Percentiles rank a stretch among this genome's conserved stretches.
phyloP scores from a whole-genome alignment of 345 rosid genomes.

The Tarenaya hassleriana region DNA sequence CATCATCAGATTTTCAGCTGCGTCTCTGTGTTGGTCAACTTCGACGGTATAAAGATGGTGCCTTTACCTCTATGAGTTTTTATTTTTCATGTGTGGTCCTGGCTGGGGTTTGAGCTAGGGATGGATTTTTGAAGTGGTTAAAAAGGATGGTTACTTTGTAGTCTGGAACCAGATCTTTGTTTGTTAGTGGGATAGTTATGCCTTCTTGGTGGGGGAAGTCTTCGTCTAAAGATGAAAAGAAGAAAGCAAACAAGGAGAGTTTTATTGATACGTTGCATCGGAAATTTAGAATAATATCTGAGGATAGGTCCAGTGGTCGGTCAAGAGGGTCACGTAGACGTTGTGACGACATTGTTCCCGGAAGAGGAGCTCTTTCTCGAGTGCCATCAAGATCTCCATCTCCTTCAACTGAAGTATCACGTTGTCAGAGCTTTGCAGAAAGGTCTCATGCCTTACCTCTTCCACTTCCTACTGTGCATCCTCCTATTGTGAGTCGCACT shows the following conservation, averaged over 20 bases:
- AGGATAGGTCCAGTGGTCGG: slow-evolving; percentile 39
- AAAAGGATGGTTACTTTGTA: no score
- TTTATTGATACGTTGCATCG: slow-evolving; percentile 56
- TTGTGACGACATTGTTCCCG: slow-evolving; percentile 45
- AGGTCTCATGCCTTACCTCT: slow-evolving; percentile 75
- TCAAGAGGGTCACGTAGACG: slow-evolving; percentile 45
- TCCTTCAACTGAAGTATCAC: slow-evolving; percentile 58
- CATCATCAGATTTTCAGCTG: slow-evolving; percentile 24
- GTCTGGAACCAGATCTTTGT: no score
- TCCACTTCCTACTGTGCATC: slow-evolving; percentile 58
- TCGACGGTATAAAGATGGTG: slow-evolving; percentile 11
- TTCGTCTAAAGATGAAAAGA: slow-evolving; percentile 67
- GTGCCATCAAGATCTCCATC: slow-evolving; percentile 69
- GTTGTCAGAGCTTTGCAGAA: slow-evolving; percentile 80
- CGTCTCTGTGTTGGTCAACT: slow-evolving; percentile 27
- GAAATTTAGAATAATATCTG: slow-evolving; percentile 49
- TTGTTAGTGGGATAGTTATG: slow-evolving; percentile 27
- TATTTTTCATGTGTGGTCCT: slow-evolving; percentile 18
- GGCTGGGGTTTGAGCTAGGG: slow-evolving; percentile 26
- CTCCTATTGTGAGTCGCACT: slow-evolving; percentile 32
- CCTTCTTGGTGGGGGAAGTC: slow-evolving; percentile 72
- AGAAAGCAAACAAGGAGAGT: slow-evolving; percentile 70
- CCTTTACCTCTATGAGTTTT: slow-evolving; percentile 4
- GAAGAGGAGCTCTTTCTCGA: slow-evolving; percentile 58
- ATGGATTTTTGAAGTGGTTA: slow-evolving; percentile 7